Conservation (phyloP, 371 early-diverging fungal species). For the Circinella umbellata region DNA sequence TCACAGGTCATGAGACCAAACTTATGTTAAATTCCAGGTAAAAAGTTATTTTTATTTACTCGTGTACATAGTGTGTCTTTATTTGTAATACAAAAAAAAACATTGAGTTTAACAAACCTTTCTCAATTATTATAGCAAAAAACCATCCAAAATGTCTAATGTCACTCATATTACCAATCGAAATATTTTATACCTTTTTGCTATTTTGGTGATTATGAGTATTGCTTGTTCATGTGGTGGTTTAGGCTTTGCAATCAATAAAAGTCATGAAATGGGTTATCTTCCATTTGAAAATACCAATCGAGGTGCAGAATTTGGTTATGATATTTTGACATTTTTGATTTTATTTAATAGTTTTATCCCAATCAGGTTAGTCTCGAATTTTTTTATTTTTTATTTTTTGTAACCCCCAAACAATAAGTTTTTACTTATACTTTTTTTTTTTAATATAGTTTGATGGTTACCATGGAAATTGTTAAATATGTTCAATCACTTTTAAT, state of each 20-base stretch:
- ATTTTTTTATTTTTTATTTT: too few species aligned
- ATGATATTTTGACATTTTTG: conserved; percentile 85
- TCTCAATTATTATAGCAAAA: conserved; percentile 36
- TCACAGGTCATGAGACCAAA: conserved; percentile 92
- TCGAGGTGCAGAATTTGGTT: conserved; percentile 59
- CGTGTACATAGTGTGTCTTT: neutral
- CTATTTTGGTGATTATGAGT: conserved; percentile 83
- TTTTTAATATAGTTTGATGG: conserved; percentile 73
- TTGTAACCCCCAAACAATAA: too few species aligned
- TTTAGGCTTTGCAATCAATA: conserved; percentile 55
- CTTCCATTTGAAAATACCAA: conserved; percentile 29
- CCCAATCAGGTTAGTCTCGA: conserved; percentile 69
- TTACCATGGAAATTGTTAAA: conserved; percentile 93
- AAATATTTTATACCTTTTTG: conserved; percentile 92
- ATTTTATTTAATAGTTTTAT: conserved; percentile 92
- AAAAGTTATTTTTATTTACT: neutral
- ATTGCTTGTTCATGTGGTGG: conserved; percentile 85
- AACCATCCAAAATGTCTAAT: conserved; percentile 55
- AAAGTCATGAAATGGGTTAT: conserved; percentile 45
- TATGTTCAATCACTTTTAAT: conserved; percentile 82
- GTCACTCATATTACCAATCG: conserved; percentile 91
- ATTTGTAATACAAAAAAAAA: too few species aligned
- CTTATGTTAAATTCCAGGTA: conserved; percentile 85
- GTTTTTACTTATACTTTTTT: neutral
- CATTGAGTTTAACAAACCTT: too few species aligned